phyloP scores from a whole-genome alignment of 106 monocot genomes.

The Allium sativum region DNA sequence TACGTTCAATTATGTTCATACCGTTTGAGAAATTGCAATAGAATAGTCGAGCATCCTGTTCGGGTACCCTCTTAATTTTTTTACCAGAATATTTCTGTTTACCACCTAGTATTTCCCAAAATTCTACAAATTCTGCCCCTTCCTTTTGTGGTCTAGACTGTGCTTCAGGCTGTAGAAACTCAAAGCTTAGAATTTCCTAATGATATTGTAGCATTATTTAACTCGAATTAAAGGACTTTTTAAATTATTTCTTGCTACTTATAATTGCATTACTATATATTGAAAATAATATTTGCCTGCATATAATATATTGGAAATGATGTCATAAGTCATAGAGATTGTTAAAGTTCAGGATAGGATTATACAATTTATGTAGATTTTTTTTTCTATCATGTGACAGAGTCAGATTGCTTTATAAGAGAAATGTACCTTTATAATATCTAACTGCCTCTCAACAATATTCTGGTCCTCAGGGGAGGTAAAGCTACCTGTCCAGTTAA shows the following conservation, averaged over 20 bases:
- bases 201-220: too few relatives aligned
- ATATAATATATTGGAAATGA: background rate
- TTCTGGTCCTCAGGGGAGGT: constrained; percentile 65
- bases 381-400: too few relatives aligned
- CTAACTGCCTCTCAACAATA: constrained; percentile 73
- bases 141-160: constrained; percentile 80
- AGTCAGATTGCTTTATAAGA: background rate
- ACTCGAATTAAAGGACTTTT: too few relatives aligned
- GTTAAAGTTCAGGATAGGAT: background rate
- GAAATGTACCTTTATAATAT: constrained; percentile 71
- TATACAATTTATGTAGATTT: background rate
- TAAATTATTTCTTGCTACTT: background rate
- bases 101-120: constrained; percentile 77
- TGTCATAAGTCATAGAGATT: background rate
- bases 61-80: constrained; percentile 55
- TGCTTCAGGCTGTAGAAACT: constrained; percentile 56
- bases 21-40: constrained; percentile 58
- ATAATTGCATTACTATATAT: background rate
- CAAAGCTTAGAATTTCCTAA: background rate
- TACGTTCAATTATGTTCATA: constrained; percentile 10
- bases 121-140: constrained; percentile 70
- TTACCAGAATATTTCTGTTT: constrained; percentile 69
- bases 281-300: background rate
- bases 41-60: constrained; percentile 78
- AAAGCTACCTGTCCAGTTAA: constrained; percentile 81